Base-by-base conservation (phyloP, 176 grass and related monocot genomes). In the Puya raimondii region DNA sequence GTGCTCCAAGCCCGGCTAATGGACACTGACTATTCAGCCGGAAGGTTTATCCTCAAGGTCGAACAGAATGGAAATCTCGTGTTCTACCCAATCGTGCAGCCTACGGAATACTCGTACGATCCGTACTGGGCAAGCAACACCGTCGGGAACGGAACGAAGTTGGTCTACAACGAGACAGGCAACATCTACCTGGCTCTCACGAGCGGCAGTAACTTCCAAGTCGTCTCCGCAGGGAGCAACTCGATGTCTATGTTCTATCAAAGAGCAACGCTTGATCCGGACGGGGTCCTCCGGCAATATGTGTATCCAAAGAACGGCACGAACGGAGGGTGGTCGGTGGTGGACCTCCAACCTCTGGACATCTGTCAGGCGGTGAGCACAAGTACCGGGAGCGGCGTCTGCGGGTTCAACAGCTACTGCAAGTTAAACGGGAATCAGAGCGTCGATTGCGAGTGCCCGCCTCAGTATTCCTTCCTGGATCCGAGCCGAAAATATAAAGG, bases 391-490 rank as follows among this genome's bases (percentile, higher is more conserved):
- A 89, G 76, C 33, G 85, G 85, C 2, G 70, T 17, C 11, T 88
- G 82, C 0, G 79, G 85, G 1, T 88, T 80, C 64, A 88, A 85
- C 65, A 74, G 85, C 15, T 82, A 82, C 63, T 89, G 78, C 74
- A 78, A 4, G 12, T 76, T 33, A 1, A 48, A 58, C 33, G 64
- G 47, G 21, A 69, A 58, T 11, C 58, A 14, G 9, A 65, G 16
- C 21, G 20, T 66, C 9, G 48, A 77, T 14, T 88, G 84, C 66
- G 12, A 9, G 7, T 87, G 84, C 53, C 84, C 79, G 21, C 78
- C 64, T 12, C 4, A 58, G 14, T 80, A 88, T 56, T 77, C 73
- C 9, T 74, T 77, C 25, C 22, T 70, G 23, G 71, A 88, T 20
- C 59, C 63, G 0, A 49, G 64, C 0, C 71, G 51, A 15, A 64